Conservation (phyloP, 805 yeast genomes). For the Suhomyces tanzawaensis region DNA sequence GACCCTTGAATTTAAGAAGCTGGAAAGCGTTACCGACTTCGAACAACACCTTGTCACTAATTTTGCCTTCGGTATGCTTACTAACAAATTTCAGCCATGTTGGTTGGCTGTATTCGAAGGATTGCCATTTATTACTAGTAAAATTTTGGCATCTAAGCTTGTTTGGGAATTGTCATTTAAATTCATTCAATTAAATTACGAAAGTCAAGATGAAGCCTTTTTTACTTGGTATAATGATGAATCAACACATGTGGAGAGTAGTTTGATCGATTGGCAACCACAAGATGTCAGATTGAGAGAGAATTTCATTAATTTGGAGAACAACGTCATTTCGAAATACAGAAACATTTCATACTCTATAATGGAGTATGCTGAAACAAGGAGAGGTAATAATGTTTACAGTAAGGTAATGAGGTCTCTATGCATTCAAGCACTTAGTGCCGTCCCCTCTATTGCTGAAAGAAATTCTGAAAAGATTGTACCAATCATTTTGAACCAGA, state of each 20-base stretch:
- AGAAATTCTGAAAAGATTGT: conserved; percentile 52
- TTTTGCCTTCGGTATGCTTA: conserved; percentile 57
- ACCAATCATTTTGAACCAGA: conserved; percentile 44
- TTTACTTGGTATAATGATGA: conserved; percentile 5
- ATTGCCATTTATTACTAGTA: conserved; percentile 42
- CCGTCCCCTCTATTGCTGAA: conserved; percentile 71
- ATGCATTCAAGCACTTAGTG: conserved; percentile 53
- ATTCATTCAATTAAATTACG: conserved; percentile 28
- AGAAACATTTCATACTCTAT: conserved; percentile 34
- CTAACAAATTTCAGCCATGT: conserved; percentile 77
- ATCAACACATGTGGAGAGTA: conserved; percentile 9
- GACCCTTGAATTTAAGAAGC: conserved; percentile 40
- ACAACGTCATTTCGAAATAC: conserved; percentile 27
- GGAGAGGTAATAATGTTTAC: conserved; percentile 35
- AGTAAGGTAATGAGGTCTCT: conserved; percentile 53
- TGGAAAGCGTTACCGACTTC: conserved; percentile 14
- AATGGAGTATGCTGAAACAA: conserved; percentile 30
- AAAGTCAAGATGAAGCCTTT: conserved; percentile 16
- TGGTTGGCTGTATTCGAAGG: conserved; percentile 76
- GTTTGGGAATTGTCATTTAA: conserved; percentile 56
- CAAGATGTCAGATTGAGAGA: conserved; percentile 45
- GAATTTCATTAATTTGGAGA: conserved; percentile 30
- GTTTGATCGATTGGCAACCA: conserved; percentile 39
- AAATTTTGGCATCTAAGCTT: conserved; percentile 24
- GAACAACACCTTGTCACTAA: conserved; percentile 32